Evolutionary conservation across 2,329 filamentous ascomycete species (phyloP), one percentile per base, ranked within the genome.

Genomic region (Sclerotinia borealis): DNA sequence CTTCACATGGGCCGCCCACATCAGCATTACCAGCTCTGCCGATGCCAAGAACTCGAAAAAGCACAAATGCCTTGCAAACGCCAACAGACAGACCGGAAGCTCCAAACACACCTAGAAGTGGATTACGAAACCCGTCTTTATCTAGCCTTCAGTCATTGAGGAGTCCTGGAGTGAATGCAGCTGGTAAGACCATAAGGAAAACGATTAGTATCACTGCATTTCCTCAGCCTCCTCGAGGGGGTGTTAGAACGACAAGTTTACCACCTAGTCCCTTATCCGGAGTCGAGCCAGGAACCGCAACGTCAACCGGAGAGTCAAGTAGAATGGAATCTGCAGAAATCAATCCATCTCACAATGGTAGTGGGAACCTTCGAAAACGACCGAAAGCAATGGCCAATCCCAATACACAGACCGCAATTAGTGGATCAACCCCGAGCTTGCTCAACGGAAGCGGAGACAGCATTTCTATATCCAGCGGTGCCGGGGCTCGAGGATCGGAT

Each of bases 181-280:
- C 84, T 6, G 85, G 86, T 31, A 93, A 88, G 75, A 85, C 87
- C 1, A 77, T 97, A 62, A 86, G 92, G 66, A 96, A 96, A 77
- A 90, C 90, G 1, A 89, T 96, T 72, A 97, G 93, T 80, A 96
- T 97, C 72, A 93, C 93, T 73, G 88, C 92, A 1, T 97, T 98
- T 73, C 93, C 93, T 36, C 90, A 96, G 68, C 93, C 93, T 17
- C 93, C 93, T 17, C 87, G 87, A 69, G 85, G 86, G 54, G 82
- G 83, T 61, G 81, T 77, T 61, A 81, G 83, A 68, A 77, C 80
- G 54, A 79, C 79, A 70, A 92, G 82, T 77, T 79, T 86, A 63
- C 90, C 84, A 59, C 85, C 81, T 61, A 84, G 84, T 76, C 85
- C 82, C 66, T 76, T 87, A 51, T 81, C 83, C 22, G 79, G 77